Conservation (phyloP, 208 protist species). For the Leishmania martiniquensis region DNA sequence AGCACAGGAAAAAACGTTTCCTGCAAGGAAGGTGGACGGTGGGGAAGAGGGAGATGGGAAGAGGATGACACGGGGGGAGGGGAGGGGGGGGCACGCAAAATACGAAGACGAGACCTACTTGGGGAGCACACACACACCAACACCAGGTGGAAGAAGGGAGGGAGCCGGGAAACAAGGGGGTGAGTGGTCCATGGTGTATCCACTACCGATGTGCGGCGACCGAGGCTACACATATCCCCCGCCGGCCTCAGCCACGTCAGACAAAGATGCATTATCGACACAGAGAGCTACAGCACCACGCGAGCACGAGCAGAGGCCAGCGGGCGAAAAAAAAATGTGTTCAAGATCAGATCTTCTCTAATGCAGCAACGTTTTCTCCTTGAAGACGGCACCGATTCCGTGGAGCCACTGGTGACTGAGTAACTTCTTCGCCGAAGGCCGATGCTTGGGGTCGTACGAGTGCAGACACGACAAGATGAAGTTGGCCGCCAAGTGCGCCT, state of each 20-base stretch:
- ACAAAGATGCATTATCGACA: background rate
- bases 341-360: background rate
- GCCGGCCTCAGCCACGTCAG: background rate
- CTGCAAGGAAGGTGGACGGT: no score
- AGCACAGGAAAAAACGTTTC: background rate
- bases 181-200: background rate
- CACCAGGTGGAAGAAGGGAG: background rate
- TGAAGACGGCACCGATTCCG: constrained; percentile 15
- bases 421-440: constrained; percentile 55
- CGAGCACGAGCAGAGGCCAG: background rate
- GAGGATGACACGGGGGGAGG: no score
- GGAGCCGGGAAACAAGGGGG: background rate
- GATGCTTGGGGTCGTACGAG: constrained; percentile 66
- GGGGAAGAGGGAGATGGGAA: no score
- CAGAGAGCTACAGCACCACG: background rate
- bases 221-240: background rate
- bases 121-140: background rate
- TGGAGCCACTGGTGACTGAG: constrained; percentile 62
- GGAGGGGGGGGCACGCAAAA: no score
- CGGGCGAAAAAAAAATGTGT: background rate
- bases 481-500: constrained; percentile 36
- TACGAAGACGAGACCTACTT: constrained; percentile 7
- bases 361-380: background rate
- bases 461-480: constrained; percentile 72
- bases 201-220: no score